Conservation (phyloP, 208 protist species). For the Trypanosoma cruzi region DNA sequence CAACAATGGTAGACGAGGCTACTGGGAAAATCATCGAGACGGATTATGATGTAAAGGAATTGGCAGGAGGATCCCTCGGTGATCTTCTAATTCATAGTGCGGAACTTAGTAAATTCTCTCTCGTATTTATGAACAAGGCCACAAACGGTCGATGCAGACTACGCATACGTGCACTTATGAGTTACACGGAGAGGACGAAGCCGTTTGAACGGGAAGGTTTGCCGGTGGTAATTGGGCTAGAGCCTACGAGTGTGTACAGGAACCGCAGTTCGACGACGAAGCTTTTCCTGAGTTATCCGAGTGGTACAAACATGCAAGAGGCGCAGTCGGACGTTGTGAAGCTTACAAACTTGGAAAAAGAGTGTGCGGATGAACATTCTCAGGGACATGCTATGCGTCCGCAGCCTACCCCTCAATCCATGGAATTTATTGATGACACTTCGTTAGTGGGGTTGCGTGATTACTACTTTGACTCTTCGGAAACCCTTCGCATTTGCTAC, state of each 20-base stretch:
- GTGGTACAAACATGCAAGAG: slow-evolving; percentile 5
- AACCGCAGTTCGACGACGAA: slow-evolving; percentile 31
- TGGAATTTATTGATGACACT: slow-evolving; percentile 7
- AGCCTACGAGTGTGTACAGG: slow-evolving; percentile 55
- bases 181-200: slow-evolving; percentile 19
- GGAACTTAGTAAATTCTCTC: slow-evolving; percentile 33
- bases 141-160: slow-evolving; percentile 43
- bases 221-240: slow-evolving; percentile 52
- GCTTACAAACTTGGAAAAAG: slow-evolving; percentile 25
- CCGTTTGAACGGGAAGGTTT: slow-evolving; percentile 1
- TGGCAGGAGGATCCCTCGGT: slow-evolving; percentile 57
- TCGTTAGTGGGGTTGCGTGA: slow-evolving; percentile 30
- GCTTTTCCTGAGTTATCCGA: slow-evolving; percentile 51
- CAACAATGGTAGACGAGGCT: slow-evolving; percentile 30
- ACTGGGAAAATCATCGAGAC: slow-evolving; percentile 21
- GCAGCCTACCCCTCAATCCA: neutral
- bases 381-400: slow-evolving; percentile 8
- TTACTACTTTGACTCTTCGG: slow-evolving; percentile 38
- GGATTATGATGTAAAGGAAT: slow-evolving; percentile 62
- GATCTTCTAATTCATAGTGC: slow-evolving; percentile 40
- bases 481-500: slow-evolving; percentile 66
- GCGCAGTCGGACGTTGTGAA: slow-evolving; percentile 20
- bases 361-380: slow-evolving; percentile 14
- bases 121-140: slow-evolving; percentile 65
- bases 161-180: slow-evolving; percentile 41